Evolutionary conservation across 768 basidiomycete species (phyloP).

Genomic region (Baorangia bicolor): DNA sequence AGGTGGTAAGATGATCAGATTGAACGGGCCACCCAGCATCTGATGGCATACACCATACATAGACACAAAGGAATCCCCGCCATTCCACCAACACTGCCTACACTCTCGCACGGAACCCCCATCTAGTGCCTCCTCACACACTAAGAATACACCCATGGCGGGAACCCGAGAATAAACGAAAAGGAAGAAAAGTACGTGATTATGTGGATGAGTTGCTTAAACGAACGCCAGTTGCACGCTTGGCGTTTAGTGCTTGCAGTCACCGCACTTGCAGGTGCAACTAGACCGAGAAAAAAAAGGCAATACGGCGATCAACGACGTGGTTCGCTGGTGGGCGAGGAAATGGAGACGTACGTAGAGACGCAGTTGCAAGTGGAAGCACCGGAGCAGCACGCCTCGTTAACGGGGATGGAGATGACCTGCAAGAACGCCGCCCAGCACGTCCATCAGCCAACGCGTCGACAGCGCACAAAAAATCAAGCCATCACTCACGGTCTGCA

Average conservation of each 20-base stretch:
- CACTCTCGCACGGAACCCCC: neutral
- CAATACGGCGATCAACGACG: neutral
- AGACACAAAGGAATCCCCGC: neutral
- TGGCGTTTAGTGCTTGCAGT: constrained; percentile 18
- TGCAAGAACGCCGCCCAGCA: neutral
- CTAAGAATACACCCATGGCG: neutral
- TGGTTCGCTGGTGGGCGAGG: neutral
- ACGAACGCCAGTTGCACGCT: neutral
- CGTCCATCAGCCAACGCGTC: neutral
- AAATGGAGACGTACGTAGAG: constrained; percentile 1
- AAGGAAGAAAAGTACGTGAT: neutral
- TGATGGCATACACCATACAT: neutral
- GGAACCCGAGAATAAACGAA: neutral
- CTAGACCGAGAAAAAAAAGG: neutral
- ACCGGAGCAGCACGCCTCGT: constrained; percentile 21
- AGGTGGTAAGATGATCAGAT: neutral
- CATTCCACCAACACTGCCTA: neutral
- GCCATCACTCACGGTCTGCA: constrained; percentile 16
- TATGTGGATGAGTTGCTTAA: too few species aligned
- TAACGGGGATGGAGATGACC: constrained; percentile 13
- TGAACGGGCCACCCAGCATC: neutral
- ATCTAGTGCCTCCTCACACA: neutral
- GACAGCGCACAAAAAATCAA: neutral
- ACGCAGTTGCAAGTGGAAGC: constrained; percentile 10
- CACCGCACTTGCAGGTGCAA: constrained; percentile 19